Conservation (phyloP, 129 eudicot genomes). For the Artemisia annua region DNA sequence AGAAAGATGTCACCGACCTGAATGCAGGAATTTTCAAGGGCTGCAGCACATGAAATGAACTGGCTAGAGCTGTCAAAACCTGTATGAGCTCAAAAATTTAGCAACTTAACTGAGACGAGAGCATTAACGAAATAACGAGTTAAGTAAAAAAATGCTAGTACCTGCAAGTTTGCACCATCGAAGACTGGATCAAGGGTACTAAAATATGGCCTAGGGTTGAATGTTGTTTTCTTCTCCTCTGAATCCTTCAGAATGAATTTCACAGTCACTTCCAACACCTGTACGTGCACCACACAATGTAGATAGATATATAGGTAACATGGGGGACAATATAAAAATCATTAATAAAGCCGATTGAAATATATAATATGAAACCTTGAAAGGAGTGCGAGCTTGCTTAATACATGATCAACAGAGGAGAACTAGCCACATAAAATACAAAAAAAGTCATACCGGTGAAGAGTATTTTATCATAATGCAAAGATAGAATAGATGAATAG, state of each 20-base stretch:
- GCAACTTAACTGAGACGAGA: background rate
- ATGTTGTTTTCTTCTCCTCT: conserved; percentile 72
- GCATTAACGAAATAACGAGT: background rate
- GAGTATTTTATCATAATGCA: background rate
- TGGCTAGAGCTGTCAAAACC: too few relatives aligned
- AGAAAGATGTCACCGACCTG: too few relatives aligned
- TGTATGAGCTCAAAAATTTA: too few relatives aligned
- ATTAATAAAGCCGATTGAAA: background rate
- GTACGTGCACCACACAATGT: conserved; percentile 2
- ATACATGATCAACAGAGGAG: conserved; percentile 81
- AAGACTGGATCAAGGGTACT: conserved; percentile 79
- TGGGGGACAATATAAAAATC: conserved; percentile 6
- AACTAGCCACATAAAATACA: conserved; percentile 48
- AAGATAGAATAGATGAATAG: background rate
- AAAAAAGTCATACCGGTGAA: background rate
- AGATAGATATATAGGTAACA: conserved; percentile 37
- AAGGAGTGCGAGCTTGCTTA: conserved; percentile 64
- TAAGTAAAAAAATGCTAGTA: conserved; percentile 6
- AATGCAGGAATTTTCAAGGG: too few relatives aligned
- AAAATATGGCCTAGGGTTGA: conserved; percentile 95
- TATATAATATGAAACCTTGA: conserved; percentile 54
- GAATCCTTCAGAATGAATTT: conserved; percentile 77
- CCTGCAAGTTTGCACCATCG: conserved; percentile 97
- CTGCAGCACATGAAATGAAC: too few relatives aligned
- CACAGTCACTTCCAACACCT: conserved; percentile 89